Percentiles rank a stretch among this genome's conserved stretches.
Conservation (phyloP, 768 basidiomycete genomes). For the Lactarius vividus region DNA sequence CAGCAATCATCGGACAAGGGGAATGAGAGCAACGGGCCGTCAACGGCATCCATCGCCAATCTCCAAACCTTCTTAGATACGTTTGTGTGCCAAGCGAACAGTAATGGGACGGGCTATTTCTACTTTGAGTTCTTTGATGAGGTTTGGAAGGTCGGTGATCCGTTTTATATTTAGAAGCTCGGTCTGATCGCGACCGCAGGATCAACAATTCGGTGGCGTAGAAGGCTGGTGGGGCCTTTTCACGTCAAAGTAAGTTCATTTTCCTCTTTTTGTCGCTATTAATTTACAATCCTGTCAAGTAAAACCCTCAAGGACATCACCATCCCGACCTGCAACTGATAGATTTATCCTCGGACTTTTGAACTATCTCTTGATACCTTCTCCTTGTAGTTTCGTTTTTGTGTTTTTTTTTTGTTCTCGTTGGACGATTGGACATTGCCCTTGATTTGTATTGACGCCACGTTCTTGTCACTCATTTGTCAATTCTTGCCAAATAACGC, state of each 20-base stretch:
- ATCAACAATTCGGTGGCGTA: constrained; percentile 72
- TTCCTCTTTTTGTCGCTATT: background rate
- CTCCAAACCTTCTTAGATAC: constrained; percentile 82
- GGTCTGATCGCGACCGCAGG: constrained; percentile 36
- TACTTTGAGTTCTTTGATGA: constrained; percentile 86
- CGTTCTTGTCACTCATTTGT: constrained; percentile 15
- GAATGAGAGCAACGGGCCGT: constrained; percentile 66
- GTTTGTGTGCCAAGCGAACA: constrained; percentile 85
- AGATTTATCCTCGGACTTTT: constrained; percentile 4
- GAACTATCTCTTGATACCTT: background rate
- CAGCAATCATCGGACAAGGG: constrained; percentile 59
- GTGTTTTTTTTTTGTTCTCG: background rate
- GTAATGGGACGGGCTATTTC: constrained; percentile 81
- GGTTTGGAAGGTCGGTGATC: constrained; percentile 63
- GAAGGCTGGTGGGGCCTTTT: constrained; percentile 74
- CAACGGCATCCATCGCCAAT: constrained; percentile 55
- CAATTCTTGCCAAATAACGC: constrained; percentile 14
- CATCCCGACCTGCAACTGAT: constrained; percentile 54
- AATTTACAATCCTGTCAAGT: constrained; percentile 37
- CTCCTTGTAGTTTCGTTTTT: constrained; percentile 1
- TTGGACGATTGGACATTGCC: background rate
- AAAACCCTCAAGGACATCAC: constrained; percentile 69
- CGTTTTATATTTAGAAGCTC: background rate
- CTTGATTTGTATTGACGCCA: constrained; percentile 2
- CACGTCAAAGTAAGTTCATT: constrained; percentile 46